These are phyloP conservation scores for Dicorynia guianensis DNA, from an alignment of 306 rosid species.

Conservation along the genomic window DNA sequence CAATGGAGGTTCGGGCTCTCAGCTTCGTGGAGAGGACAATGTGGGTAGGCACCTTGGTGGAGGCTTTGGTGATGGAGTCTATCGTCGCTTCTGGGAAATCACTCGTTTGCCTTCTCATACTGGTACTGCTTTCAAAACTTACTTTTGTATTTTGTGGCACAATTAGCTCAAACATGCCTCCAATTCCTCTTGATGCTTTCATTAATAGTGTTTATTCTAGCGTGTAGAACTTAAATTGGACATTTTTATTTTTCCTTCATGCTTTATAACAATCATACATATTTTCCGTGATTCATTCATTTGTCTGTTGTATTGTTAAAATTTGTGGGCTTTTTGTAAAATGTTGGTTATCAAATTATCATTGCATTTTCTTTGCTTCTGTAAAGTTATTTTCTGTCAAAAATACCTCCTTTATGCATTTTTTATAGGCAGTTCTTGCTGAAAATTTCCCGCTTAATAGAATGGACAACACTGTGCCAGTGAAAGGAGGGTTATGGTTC, in stretches of 20 bases:
- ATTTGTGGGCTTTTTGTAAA: not conserved
- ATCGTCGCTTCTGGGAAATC: conserved; percentile 55
- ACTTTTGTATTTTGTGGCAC: not conserved
- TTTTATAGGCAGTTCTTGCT: not conserved
- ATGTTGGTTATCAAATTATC: not conserved
- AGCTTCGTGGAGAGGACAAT: conserved; percentile 38
- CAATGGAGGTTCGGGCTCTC: conserved; percentile 55
- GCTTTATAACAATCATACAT: not conserved
- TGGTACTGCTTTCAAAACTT: conserved; percentile 41
- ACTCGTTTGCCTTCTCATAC: conserved; percentile 58
- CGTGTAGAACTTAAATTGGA: not conserved
- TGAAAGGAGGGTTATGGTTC: conserved; percentile 14
- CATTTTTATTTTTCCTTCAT: not conserved
- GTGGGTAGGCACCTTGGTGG: conserved; percentile 46
- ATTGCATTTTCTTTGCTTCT: not conserved
- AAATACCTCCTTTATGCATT: not conserved
- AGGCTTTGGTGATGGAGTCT: conserved; percentile 55
- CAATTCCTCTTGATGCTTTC: not conserved
- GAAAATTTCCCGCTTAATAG: not conserved
- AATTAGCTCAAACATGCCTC: not conserved
- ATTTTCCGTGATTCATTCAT: conserved; percentile 1
- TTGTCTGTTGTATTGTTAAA: not conserved
- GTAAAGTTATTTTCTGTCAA: not conserved
- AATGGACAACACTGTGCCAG: not conserved
- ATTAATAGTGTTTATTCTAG: not conserved